Evolutionary conservation across 805 yeast species (phyloP).

Genomic region (Barnettozyma vustinii): DNA sequence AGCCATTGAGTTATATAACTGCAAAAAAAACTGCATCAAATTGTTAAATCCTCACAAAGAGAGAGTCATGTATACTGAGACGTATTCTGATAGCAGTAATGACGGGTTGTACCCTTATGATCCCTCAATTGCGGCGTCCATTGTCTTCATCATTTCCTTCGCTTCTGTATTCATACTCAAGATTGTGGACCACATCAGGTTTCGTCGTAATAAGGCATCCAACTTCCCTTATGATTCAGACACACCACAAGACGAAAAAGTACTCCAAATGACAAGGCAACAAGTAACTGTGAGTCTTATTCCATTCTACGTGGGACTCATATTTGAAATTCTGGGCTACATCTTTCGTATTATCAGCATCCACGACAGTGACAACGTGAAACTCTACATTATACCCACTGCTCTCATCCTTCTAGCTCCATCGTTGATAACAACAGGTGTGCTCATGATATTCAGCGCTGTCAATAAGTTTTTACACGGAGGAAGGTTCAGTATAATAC

Average conservation of each 20-base stretch:
- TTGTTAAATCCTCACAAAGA: too few species aligned
- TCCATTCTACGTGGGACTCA: too few species aligned
- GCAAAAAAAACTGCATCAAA: too few species aligned
- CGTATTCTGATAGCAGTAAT: too few species aligned
- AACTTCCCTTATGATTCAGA: neutral
- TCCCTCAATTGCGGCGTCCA: too few species aligned
- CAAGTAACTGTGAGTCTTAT: too few species aligned
- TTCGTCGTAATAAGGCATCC: neutral
- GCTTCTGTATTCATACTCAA: too few species aligned
- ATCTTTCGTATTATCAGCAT: neutral
- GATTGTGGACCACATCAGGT: neutral
- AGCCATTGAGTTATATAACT: too few species aligned
- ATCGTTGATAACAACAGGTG: neutral
- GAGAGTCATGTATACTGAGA: too few species aligned
- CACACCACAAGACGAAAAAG: neutral
- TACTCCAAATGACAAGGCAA: neutral
- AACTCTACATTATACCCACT: neutral
- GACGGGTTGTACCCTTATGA: too few species aligned
- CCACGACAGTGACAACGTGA: neutral
- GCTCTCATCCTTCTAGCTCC: neutral
- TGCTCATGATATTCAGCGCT: conserved; percentile 1
- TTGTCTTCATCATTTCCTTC: too few species aligned
- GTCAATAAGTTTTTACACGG: neutral
- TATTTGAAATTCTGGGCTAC: conserved; percentile 1
- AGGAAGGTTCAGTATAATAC: neutral